Evolutionary conservation across 2,329 filamentous ascomycete species (phyloP).

Genomic region (Didymella lethalis): DNA sequence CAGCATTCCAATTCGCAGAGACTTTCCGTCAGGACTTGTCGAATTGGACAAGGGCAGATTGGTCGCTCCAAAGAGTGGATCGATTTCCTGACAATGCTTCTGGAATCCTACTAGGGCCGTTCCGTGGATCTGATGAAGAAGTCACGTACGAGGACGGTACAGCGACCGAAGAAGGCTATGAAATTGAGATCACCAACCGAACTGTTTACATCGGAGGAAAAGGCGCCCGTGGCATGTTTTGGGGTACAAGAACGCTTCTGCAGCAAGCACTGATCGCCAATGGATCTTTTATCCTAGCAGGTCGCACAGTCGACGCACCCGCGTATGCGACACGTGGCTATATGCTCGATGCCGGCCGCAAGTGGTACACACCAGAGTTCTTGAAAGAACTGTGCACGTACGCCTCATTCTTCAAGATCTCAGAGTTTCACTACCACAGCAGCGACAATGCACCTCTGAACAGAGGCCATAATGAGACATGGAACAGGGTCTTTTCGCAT

Average conservation of each 20-base stretch:
- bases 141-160: slow-evolving; percentile 59
- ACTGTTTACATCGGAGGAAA: slow-evolving; percentile 53
- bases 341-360: slow-evolving; percentile 56
- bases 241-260: slow-evolving; percentile 58
- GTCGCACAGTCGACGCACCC: slow-evolving; percentile 51
- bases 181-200: slow-evolving; percentile 49
- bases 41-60: slow-evolving; percentile 51
- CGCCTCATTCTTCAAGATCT: slow-evolving; percentile 58
- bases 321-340: slow-evolving; percentile 57
- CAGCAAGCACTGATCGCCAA: slow-evolving; percentile 53
- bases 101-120: slow-evolving; percentile 56
- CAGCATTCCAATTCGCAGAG: slow-evolving; percentile 58
- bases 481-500: slow-evolving; percentile 57
- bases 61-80: slow-evolving; percentile 53
- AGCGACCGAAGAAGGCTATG: slow-evolving; percentile 61
- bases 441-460: slow-evolving; percentile 61
- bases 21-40: slow-evolving; percentile 58
- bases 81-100: slow-evolving; percentile 38
- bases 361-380: slow-evolving; percentile 55
- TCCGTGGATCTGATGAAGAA: slow-evolving; percentile 32
- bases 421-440: slow-evolving; percentile 60
- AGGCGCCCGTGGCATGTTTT: slow-evolving; percentile 57
- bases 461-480: slow-evolving; percentile 57
- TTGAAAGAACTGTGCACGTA: slow-evolving; percentile 57
- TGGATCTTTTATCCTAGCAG: slow-evolving; percentile 39